Base-by-base conservation (phyloP, 805 yeast genomes). In the Barnettozyma populi region DNA sequence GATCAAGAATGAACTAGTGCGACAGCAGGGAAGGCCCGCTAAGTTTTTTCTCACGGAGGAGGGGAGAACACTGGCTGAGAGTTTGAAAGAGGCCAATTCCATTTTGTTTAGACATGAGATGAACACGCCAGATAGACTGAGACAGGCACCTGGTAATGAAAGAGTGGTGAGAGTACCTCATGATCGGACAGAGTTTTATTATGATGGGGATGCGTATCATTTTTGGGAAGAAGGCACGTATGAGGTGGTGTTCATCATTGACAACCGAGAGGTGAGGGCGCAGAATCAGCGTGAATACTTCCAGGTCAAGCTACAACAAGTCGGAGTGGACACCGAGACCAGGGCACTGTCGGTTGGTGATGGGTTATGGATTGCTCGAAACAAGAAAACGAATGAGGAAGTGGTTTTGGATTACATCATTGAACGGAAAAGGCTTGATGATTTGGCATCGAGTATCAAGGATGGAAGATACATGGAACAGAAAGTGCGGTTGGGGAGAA, bases 381-480 rank as follows among this genome's bases (percentile, higher is more conserved):
- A 89, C 57, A 76, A 69, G 45, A 55, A 50, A 0, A 76, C 86
- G 0, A 73, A 76, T 1, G 74, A 75, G 45, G 82, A 82, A 46
- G 88, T 82, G 5, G 84, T 87, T 1, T 66, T 94, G 16, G 86
- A 92, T 61, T 82, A 79, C 52, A 84, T 94, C n/a, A 75, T 92
- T 41, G 99, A 94, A 68, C 73, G 99, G 35, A 94, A 94, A 65
- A 70, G 97, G 47, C 65, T 90, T 39, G 95, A 88, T 60, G 99
- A 94, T 71, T 74, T 94, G 57, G 85, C 85, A 0, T 60, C 72
- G 31, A 86, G 96, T 44, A 89, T 94, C 41, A 75, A 77, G 50
- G 99, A 94, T 65, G 96, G 96, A 2, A 69, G 99, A 43, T 90
- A 85, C 58, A 72, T 74, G 46, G 99, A 94, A 62, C 99, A 94